Evolutionary conservation across 495 filamentous ascomycete genomes (phyloP).

Genomic region (Talaromyces liani): DNA sequence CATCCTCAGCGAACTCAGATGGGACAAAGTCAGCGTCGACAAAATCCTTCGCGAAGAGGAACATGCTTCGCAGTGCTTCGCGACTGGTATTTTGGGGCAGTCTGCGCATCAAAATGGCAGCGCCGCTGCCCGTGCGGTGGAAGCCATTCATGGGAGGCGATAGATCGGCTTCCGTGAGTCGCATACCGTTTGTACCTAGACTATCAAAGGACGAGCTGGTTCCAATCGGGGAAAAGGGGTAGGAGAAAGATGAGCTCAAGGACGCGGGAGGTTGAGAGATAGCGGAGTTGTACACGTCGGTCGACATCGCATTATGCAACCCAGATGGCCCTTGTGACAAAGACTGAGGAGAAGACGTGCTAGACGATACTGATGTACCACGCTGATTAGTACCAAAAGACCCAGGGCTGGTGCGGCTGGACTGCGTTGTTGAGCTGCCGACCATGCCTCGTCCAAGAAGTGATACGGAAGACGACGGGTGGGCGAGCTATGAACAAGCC

Average conservation of each 20-base stretch:
- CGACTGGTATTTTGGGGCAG: slow-evolving; percentile 66
- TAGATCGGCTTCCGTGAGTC: slow-evolving; percentile 38
- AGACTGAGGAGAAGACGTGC: slow-evolving; percentile 37
- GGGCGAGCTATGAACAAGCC: neutral
- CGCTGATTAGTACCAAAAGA: slow-evolving; percentile 40
- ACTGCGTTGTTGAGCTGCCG: slow-evolving; percentile 37
- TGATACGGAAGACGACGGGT: neutral
- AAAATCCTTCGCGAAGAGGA: slow-evolving; percentile 79
- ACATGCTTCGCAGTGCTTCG: slow-evolving; percentile 70
- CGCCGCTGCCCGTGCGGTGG: slow-evolving; percentile 25
- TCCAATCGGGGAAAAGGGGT: slow-evolving; percentile 39
- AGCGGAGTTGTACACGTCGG: slow-evolving; percentile 40
- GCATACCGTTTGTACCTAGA: slow-evolving; percentile 38
- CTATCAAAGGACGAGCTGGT: slow-evolving; percentile 36
- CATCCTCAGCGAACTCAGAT: slow-evolving; percentile 57
- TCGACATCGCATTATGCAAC: slow-evolving; percentile 47
- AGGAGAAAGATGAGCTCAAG: slow-evolving; percentile 31
- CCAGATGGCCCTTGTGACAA: slow-evolving; percentile 34
- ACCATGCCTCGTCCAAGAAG: slow-evolving; percentile 33
- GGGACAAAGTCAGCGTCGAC: slow-evolving; percentile 65
- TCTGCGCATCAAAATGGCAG: slow-evolving; percentile 64
- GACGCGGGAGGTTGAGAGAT: slow-evolving; percentile 34
- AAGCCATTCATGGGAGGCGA: slow-evolving; percentile 43
- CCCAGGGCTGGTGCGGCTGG: slow-evolving; percentile 41
- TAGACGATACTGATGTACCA: slow-evolving; percentile 39